Percentiles rank a stretch among this genome's conserved stretches.
These are phyloP conservation scores for Chaetomium fimeti DNA, from an alignment of 495 filamentous ascomycete genomes.

Conservation along the genomic window DNA sequence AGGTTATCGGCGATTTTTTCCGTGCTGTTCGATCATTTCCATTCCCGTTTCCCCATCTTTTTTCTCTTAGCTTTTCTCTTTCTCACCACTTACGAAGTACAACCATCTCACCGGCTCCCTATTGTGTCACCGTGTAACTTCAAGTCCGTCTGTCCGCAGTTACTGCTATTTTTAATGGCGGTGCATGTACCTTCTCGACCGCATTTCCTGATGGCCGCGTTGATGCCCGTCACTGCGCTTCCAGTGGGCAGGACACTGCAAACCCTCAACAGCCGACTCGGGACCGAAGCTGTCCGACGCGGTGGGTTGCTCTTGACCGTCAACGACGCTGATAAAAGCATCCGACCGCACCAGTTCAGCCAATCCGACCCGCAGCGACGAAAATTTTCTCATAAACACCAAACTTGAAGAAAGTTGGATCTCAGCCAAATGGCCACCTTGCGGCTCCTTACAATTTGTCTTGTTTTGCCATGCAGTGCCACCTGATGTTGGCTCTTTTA, in stretches of 20 bases:
- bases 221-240: neutral
- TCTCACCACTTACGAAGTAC: neutral
- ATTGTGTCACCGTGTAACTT: neutral
- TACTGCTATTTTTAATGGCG: neutral
- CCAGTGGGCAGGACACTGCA: no score
- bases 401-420: neutral
- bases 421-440: neutral
- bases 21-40: neutral
- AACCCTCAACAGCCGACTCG: no score
- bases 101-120: no score
- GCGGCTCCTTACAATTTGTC: neutral
- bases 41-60: neutral
- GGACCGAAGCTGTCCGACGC: neutral
- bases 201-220: neutral
- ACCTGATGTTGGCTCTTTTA: neutral
- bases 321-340: neutral
- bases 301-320: neutral
- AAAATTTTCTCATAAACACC: neutral
- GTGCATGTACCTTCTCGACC: neutral
- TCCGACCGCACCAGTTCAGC: neutral
- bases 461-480: neutral
- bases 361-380: neutral
- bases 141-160: neutral
- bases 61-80: neutral
- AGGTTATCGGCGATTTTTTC: neutral